Evolutionary conservation across 495 filamentous ascomycete genomes (phyloP), one percentile per base, ranked within the genome.

Genomic region (Bombardia bombarda): DNA sequence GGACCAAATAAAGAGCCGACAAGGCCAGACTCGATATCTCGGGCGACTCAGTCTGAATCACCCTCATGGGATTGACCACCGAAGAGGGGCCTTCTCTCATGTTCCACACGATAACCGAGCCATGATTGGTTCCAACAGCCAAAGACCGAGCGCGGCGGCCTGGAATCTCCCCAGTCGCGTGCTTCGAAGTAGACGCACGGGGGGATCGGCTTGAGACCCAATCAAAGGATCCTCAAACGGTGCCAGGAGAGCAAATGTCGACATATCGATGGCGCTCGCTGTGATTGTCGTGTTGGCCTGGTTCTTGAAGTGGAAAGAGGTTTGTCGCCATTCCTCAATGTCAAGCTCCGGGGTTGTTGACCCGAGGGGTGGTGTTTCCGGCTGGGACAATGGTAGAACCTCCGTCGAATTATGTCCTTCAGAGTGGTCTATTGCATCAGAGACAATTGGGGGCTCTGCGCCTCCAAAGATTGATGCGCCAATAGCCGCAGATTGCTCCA

Each of bases 21-120:
- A 95, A 58, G 5, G 83, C 92, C n/a, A 98, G 62, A 50, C 78
- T 87, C 8, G 90, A 83, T 9, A 98, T 79, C 51, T 86, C 74
- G 1, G 92, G 90, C 0, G 92, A 96, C 19, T 95, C 87, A 0
- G 92, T 97, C 46, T 90, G 79, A 41, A 98, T 94, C 33, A 85
- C 72, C 14, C 86, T 77, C 16, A 95, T 57, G 3, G 92, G 86
- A 8, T 73, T 54, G 6, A 77, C 53, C 19, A 57, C 59, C 44
- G 66, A 58, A 13, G 69, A 65, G 42, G 35, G 80, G 55, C 5
- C 68, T 54, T 47, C 85, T 33, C 92, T 81, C 51, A 85, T 78
- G 50, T 97, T 84, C 90, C 90, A 98, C 2, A 95, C 55, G 21
- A 89, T 67, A 14, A 98, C 69, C 35, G 67, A 70, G 13, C 93